Base-by-base conservation (phyloP, 2,329 filamentous ascomycete genomes). In the Leptographium procerum region DNA sequence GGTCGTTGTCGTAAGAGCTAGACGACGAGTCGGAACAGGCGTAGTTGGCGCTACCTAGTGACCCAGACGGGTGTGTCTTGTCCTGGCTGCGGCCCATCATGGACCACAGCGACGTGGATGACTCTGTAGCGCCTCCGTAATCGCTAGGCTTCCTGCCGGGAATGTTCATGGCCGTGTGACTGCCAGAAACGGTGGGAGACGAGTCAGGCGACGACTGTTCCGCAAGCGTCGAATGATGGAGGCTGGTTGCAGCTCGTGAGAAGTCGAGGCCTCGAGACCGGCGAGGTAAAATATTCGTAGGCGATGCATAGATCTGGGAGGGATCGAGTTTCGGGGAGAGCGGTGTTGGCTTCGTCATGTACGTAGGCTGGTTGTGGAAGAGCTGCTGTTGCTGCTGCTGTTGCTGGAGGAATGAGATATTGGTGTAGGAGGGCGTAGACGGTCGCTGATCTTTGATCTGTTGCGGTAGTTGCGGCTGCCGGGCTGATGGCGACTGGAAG, bases 141-240 rank as follows among this genome's bases (percentile, higher is more conserved):
- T 81, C 76, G 34, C 75, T 73, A 52, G 69, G 45, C 29, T 60
- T 64, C 11, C 80, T 75, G 48, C 74, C 73, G 9, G 82, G 83
- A 54, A 86, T 86, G 66, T 80, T 83, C 76, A 85, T 82, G 29
- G 78, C 82, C 3, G 55, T 53, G 7, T 31, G 57, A 45, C 50
- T 33, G 19, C 57, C 28, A 9, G 85, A 85, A 57, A 94, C 86
- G 14, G 87, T 91, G 0, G 94, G 94, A 0, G 91, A 96, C 0
- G 90, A 94, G 69, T 95, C 91, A 4, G 91, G 91, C 6, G 89
- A 94, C 1, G 89, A 88, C 69, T 87, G 83, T 65, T 96, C 89
- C 58, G 92, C 91, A 10, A 97, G 81, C 0, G 89, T 97, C 19
- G 92, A 96, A 71, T 97, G 94, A 72, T 97, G 94, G 26, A 99